Evolutionary conservation across 257 asterid species (phyloP), one percentile per base, ranked within the genome.

Genomic region (Oldenlandia corymbosa): DNA sequence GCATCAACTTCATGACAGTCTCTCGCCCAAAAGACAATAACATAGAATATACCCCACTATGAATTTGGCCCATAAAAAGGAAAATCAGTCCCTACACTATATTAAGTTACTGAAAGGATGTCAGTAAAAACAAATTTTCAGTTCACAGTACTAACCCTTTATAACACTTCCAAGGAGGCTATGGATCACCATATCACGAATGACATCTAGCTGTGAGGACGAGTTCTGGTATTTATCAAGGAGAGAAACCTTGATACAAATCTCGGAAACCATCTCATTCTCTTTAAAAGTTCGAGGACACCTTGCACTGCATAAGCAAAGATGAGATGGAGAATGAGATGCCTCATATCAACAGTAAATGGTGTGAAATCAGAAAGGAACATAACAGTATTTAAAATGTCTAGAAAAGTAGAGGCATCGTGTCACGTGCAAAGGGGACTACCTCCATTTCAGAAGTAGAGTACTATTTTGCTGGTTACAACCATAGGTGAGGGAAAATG

Each of bases 181-280:
- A 0, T 97, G 99, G 18, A 78, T 68, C 78, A 90, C 84, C 72
- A 76, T 49, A 48, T 87, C 86, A 65, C 90, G 88, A 70, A 93
- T 91, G 64, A 58, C 62, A 37, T 73, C 83, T 67, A 73, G 48
- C 54, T 67, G 74, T n/a, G 53, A 42, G 43, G 66, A 58, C 13
- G 77, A 58, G 65, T 59, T 74, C 62, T 58, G 62, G 45, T 64
- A 68, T 47, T 74, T 80, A 57, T 78, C 78, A 26, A 68, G 66
- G 50, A 88, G 66, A 53, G 83, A 75, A 71, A 72, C 92, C 43
- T 85, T 70, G 66, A 90, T 85, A 85, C 95, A 87, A 68, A 77
- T 56, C 52, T 64, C 71, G 51, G 82, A 58, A 65, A 69, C 74
- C 5, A 64, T 68, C 30, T 53, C 68, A 37, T 69, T 45, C 58